Evolutionary conservation across 345 rosid species (phyloP), one percentile per base, ranked within the genome.

Genomic region (Citrus inodora): DNA sequence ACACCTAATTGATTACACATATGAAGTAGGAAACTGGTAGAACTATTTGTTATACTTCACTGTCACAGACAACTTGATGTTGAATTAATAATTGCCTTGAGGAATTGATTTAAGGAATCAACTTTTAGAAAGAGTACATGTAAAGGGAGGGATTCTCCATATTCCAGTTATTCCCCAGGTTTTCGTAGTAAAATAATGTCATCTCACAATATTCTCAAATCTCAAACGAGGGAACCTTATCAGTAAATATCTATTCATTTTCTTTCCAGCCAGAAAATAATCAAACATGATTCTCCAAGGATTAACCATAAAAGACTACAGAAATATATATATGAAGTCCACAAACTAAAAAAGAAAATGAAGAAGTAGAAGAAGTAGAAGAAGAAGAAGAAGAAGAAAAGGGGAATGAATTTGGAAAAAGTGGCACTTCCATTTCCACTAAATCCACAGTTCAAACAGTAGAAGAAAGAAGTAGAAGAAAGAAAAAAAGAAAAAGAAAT

Each of bases 401-500:
- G 58, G 60, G 35, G 53, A 13, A 58, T n/a, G 68, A 63, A 28
- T 24, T 27, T 46, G 67, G 64, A n/a, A n/a, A 73, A 69, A 53
- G 76, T 75, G 58, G 51, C 30, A 42, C 64, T 67, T 71, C 42
- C 33, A 28, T 61, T 74, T 32, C 80, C 78, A 75, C 76, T 3
- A 75, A 70, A 48, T 71, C 56, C n/a, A 1, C 56, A 40, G 8
- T 38, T 73, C 59, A 35, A 33, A 51, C 35, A 17, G 38, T 55
- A 42, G 27, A n/a, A 60, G 25, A 25, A 25, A 25, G 25, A 25
- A 25, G 38, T 55, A 42, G 27, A n/a, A 60, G 25, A 25, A 25
- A 25, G 25, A 25, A 25, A 51, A 64, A 27, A 53, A 53, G 38
- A 32, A 35, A 64, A 48, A 25, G 25, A 9, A n/a, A 28, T 16